Evolutionary conservation across 768 basidiomycete species (phyloP), one percentile per base, ranked within the genome.

Genomic region (Russula griseocarnosa): DNA sequence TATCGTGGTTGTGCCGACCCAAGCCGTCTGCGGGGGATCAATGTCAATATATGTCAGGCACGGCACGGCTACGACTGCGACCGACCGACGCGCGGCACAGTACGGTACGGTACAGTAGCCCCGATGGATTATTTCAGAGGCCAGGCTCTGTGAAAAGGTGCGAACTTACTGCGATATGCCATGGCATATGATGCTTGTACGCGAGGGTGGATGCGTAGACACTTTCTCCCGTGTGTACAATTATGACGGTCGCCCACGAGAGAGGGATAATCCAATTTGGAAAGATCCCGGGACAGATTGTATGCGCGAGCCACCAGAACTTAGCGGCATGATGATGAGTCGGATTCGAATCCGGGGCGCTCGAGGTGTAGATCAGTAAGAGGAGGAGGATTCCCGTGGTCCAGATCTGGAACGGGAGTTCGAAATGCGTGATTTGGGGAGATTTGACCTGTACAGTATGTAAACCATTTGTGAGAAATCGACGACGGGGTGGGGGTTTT

Each of bases 351-450:
- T 70, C 24, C 30, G 66, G 67, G 63, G 74, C 71, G 60, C 66
- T 67, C 0, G 74, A 74, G 5, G 75, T 50, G 63, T 79, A 79
- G 32, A 75, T 47, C 30, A 82, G 69, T 32, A 72, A 57, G 16
- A 70, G 53, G 10, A 79, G 36, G 16, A 76, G 20, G n/a, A 74
- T 38, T 4, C 64, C 67, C 0, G 74, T 70, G 16, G 68, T 60
- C 42, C 76, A 61, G 13, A 66, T 65, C 3, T 70, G 71, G 32
- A 44, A 65, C 1, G 83, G 82, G 26, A 86, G 61, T 30, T 74
- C 70, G 75, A 91, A 88, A 13, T 78, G 76, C 0, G 78, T 78
- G 61, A 92, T 81, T 61, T 81, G 78, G 1, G 90, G 90, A 1
- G 81, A 75, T 72, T 65, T 72, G 20, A 20, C 36, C 62, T 62